Percentiles rank a stretch among this genome's conserved stretches.
These are phyloP conservation scores for Aspergillus sp. DNA, from an alignment of 2,329 filamentous ascomycete genomes.

Conservation along the genomic window DNA sequence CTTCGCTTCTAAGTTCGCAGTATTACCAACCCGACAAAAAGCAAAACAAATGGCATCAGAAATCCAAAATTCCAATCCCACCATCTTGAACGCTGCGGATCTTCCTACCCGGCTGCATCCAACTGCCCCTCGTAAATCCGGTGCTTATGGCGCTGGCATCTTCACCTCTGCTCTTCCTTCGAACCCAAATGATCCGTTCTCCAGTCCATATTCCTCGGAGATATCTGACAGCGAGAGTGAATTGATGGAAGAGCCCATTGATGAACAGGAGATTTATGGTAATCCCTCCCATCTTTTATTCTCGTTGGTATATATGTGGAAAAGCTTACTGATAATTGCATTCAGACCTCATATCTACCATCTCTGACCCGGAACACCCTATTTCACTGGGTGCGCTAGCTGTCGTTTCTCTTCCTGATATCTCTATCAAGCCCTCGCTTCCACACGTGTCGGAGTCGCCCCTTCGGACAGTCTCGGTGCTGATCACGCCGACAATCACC, in stretches of 20 bases:
- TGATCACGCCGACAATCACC: conserved; percentile 92
- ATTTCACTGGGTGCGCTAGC: conserved; percentile 87
- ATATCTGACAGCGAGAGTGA: conserved; percentile 49
- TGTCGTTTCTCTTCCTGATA: conserved; percentile 93
- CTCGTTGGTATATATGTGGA: neutral
- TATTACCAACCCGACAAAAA: neutral
- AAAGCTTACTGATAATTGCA: neutral
- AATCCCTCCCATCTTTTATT: conserved; percentile 10
- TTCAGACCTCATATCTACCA: conserved; percentile 83
- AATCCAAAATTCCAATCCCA: conserved; percentile 66
- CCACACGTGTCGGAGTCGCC: conserved; percentile 49
- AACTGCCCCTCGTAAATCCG: conserved; percentile 38
- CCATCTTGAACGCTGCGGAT: conserved; percentile 79
- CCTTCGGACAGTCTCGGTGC: conserved; percentile 71
- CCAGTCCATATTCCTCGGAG: conserved; percentile 27
- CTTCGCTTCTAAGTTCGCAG: no score
- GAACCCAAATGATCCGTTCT: conserved; percentile 46
- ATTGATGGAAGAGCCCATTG: conserved; percentile 70
- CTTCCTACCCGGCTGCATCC: conserved; percentile 66
- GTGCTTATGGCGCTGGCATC: conserved; percentile 28
- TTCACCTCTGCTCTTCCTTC: conserved; percentile 49
- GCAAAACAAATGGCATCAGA: conserved; percentile 22
- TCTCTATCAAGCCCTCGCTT: conserved; percentile 66
- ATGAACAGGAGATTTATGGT: conserved; percentile 97
- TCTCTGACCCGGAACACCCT: conserved; percentile 94